Evolutionary conservation across 2,329 filamentous ascomycete species (phyloP).

Genomic region (Aureobasidium vineae): DNA sequence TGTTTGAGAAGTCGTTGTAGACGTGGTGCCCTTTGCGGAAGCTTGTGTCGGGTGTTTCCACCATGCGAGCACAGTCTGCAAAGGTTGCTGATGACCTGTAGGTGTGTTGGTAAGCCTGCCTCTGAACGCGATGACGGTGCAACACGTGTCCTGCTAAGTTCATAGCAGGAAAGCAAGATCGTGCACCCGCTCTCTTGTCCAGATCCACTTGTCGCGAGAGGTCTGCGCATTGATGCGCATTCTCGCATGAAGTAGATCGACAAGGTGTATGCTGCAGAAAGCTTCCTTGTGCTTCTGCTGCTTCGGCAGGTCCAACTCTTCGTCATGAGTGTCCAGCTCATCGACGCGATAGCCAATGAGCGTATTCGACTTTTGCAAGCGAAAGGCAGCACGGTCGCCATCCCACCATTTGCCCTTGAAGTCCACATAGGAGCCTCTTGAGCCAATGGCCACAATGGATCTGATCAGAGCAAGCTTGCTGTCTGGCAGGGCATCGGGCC

Average conservation of each 20-base stretch:
- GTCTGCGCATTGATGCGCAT: constrained; percentile 10
- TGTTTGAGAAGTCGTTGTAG: background rate
- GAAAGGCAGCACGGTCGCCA: constrained; percentile 15
- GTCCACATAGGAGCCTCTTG: constrained; percentile 20
- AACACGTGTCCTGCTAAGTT: background rate
- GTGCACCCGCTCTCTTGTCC: constrained; percentile 16
- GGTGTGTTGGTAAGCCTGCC: background rate
- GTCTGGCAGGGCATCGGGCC: constrained; percentile 13
- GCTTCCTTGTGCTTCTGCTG: constrained; percentile 13
- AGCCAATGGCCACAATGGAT: constrained; percentile 14
- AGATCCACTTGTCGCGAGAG: constrained; percentile 9
- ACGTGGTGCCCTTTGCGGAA: background rate
- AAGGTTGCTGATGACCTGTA: background rate
- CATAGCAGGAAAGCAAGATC: constrained; percentile 23
- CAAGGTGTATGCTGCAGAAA: constrained; percentile 23
- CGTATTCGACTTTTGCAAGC: constrained; percentile 1
- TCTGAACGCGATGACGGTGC: background rate
- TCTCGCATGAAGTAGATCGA: constrained; percentile 15
- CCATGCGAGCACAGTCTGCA: background rate
- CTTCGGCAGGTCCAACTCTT: background rate
- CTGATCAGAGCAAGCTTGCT: constrained; percentile 12
- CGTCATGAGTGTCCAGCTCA: constrained; percentile 9
- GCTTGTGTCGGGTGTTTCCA: background rate
- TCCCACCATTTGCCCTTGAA: constrained; percentile 25
- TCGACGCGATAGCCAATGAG: background rate